Evolutionary conservation across 148 eudicot genomes (phyloP).

Genomic region (Bassia scoparia): DNA sequence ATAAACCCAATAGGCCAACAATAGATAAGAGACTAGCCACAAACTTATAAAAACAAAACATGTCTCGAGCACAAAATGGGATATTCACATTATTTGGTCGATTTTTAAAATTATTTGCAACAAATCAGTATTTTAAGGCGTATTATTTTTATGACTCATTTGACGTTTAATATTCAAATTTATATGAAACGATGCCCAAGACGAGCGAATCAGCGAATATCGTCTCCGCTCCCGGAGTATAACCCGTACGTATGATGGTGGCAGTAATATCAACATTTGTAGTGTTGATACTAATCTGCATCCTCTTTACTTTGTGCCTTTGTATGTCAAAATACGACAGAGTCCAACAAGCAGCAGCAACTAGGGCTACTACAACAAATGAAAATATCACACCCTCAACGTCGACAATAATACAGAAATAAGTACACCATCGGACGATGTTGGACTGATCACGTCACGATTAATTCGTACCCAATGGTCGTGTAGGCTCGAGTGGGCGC

Average conservation of each 20-base stretch:
- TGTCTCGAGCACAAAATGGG: background rate
- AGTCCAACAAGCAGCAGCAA: background rate
- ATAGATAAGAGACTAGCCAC: too few species aligned
- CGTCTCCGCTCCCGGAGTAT: too few species aligned
- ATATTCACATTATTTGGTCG: too few species aligned
- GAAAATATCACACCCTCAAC: background rate
- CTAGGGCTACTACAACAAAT: background rate
- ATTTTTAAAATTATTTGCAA: too few species aligned
- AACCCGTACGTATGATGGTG: background rate
- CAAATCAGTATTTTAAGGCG: too few species aligned
- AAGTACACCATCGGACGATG: background rate
- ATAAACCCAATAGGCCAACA: too few species aligned
- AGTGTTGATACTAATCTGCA: background rate
- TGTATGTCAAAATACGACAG: background rate
- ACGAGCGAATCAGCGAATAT: background rate
- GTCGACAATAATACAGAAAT: background rate
- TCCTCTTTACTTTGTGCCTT: background rate
- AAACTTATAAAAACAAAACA: background rate
- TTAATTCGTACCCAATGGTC: constrained; percentile 44
- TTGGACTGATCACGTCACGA: constrained; percentile 44
- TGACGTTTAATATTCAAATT: too few species aligned
- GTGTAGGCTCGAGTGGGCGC: constrained; percentile 45
- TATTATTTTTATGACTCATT: too few species aligned
- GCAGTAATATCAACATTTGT: background rate
- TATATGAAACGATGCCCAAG: background rate